Percentiles rank a stretch among this genome's conserved stretches.
These are phyloP conservation scores for Hanseniaspora hatyaiensis DNA, from an alignment of 805 yeast genomes.

Conservation along the genomic window DNA sequence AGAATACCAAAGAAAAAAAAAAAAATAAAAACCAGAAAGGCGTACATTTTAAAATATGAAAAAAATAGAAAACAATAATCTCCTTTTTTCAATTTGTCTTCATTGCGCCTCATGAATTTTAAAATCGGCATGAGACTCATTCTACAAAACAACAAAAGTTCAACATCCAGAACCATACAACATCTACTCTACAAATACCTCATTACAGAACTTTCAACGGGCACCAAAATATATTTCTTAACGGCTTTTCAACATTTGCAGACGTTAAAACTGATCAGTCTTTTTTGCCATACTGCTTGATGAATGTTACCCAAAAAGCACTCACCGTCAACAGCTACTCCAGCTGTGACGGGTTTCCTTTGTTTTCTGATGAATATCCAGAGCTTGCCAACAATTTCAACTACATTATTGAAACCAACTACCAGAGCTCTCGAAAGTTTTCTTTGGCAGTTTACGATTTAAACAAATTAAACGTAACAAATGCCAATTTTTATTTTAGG, in stretches of 20 bases:
- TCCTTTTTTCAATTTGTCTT: too few relatives aligned
- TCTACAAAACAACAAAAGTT: too few relatives aligned
- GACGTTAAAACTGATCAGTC: neutral
- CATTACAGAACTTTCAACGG: too few relatives aligned
- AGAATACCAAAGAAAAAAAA: too few relatives aligned
- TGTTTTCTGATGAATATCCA: neutral
- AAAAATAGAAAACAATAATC: too few relatives aligned
- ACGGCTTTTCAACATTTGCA: too few relatives aligned
- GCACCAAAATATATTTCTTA: too few relatives aligned
- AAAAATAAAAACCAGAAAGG: neutral
- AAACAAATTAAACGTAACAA: neutral
- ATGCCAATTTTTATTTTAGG: neutral
- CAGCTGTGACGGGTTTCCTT: neutral
- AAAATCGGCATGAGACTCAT: too few relatives aligned
- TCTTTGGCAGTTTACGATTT: slow-evolving; percentile 1
- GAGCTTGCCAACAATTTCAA: neutral
- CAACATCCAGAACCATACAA: too few relatives aligned
- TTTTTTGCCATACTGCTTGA: neutral
- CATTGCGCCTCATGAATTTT: too few relatives aligned
- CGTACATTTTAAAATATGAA: neutral
- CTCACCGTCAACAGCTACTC: neutral
- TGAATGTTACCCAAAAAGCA: neutral
- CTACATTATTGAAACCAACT: slow-evolving; percentile 3
- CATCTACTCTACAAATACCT: too few relatives aligned
- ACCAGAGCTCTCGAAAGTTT: neutral